phyloP scores from a whole-genome alignment of 2,329 filamentous ascomycete genomes.

The Boeremia lycopersici region DNA sequence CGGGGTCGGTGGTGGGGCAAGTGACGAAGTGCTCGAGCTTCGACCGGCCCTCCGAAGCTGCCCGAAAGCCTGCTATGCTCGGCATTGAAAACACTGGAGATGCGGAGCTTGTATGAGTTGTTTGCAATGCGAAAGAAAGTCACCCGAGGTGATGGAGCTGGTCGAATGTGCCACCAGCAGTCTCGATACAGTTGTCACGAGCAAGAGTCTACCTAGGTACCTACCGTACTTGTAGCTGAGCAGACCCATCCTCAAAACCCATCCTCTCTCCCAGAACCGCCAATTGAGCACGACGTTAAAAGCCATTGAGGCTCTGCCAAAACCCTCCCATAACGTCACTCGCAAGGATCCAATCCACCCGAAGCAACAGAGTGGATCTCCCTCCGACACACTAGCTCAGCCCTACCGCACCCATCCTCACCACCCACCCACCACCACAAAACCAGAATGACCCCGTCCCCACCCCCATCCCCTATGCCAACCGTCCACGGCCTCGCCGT shows the following conservation, averaged over 20 bases:
- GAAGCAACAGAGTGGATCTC: constrained; percentile 15
- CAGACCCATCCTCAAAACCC: too few relatives aligned
- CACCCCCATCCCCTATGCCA: not conserved
- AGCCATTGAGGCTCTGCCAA: constrained; percentile 9
- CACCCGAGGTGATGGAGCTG: constrained; percentile 10
- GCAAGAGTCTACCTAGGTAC: not conserved
- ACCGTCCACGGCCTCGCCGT: constrained; percentile 38
- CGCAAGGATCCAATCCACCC: constrained; percentile 8
- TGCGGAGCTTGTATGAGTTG: constrained; percentile 20
- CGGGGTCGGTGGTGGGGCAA: constrained; percentile 32
- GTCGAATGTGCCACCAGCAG: not conserved
- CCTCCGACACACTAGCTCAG: constrained; percentile 25
- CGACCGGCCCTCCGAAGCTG: constrained; percentile 11
- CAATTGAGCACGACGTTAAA: not conserved
- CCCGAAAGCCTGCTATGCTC: constrained; percentile 24
- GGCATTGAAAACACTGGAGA: constrained; percentile 39
- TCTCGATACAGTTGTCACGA: not conserved
- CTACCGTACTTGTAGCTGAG: too few relatives aligned
- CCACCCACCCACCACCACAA: not conserved
- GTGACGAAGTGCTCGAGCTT: constrained; percentile 29
- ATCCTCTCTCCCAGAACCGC: too few relatives aligned
- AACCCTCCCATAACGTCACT: constrained; percentile 13
- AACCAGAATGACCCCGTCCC: too few relatives aligned
- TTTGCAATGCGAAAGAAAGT: constrained; percentile 11
- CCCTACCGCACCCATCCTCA: constrained; percentile 17